phyloP scores from a whole-genome alignment of 139 green algal genomes.

The Chlorella vulgaris region DNA sequence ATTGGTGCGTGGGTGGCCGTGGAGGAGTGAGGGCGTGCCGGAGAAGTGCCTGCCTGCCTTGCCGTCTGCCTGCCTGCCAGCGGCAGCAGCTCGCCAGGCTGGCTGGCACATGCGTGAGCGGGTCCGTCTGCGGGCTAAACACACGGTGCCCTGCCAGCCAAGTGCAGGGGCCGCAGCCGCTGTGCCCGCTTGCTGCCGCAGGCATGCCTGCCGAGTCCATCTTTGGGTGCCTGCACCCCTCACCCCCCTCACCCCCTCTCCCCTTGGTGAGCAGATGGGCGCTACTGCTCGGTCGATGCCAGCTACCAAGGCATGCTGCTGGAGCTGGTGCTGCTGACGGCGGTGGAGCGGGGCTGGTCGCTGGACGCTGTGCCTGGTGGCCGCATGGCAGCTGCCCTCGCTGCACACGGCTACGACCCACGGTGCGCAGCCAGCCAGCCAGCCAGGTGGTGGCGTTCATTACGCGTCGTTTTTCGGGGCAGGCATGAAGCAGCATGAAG shows the following conservation, averaged over 20 bases:
- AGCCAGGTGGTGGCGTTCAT: not conserved
- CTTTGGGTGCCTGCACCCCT: too few relatives aligned
- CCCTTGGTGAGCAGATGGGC: conserved; percentile 36
- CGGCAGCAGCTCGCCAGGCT: not conserved
- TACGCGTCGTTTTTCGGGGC: not conserved
- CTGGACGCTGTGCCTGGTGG: conserved; percentile 17
- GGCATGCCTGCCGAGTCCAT: too few relatives aligned
- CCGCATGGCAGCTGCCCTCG: conserved; percentile 21
- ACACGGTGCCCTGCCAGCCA: too few relatives aligned
- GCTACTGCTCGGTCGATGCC: conserved; percentile 43
- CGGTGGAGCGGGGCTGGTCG: conserved; percentile 36
- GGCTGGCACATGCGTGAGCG: too few relatives aligned
- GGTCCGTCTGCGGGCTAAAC: too few relatives aligned
- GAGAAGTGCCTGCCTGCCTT: too few relatives aligned
- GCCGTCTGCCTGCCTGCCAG: too few relatives aligned
- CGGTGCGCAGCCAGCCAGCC: not conserved
- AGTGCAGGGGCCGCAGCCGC: too few relatives aligned
- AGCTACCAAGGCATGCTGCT: conserved; percentile 60
- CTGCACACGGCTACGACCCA: conserved; percentile 43
- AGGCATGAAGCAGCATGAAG: too few relatives aligned
- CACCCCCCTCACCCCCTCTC: too few relatives aligned
- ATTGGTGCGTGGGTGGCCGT: conserved; percentile 24
- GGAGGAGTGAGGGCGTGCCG: not conserved
- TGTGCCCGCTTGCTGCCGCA: too few relatives aligned
- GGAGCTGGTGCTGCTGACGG: conserved; percentile 57